Base-by-base conservation (phyloP, 139 green algal species). In the Volvox reticuliferus region DNA sequence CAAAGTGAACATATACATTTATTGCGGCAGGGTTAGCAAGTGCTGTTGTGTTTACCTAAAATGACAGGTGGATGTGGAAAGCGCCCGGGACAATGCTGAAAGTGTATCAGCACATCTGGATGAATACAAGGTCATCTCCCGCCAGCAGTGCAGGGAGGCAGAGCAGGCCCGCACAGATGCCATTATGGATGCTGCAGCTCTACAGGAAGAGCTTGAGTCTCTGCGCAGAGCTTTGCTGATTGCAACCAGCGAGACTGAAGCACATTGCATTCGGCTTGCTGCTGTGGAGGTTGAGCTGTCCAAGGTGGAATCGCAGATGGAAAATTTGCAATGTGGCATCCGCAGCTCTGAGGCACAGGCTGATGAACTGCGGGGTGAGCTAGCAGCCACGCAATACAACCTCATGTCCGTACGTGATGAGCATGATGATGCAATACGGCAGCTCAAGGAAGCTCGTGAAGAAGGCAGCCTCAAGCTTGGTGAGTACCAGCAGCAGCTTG, bases 331-430 rank as follows among this genome's bases (percentile, higher is more conserved):
- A 36, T 20, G 22, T 55, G 85, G 33, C 37, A 32, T 89, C 5
- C 30, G 21, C 28, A 75, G 17, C 19, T 33, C 85, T 13, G 85
- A 89, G 44, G 85, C 69, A 1, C 71, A 61, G 85, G 69, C 85
- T 0, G 69, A 89, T 24, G 18, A 73, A n/a, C 85, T 89, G 85
- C 37, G 69, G 28, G 69, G 12, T 18, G 85, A 89, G 69, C 44
- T 89, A 50, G 69, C 69, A 1, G 83, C 68, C 3, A 22, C 30
- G 12, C 83, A 37, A n/a, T 30, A 86, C 26, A 44, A 71, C 18
- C 79, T 73, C 2, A 44, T 35, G 12, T 28, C 50, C 5, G 44
- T 26, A 32, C 50, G n/a, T 21, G 79, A 37, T 18, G 79, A 86
- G 50, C 75, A 30, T 55, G 75, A 81, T 55, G 75, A 81, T 55